Conservation (phyloP, 1,284 basidiomycete species). For the Fomitopsis betulina region DNA sequence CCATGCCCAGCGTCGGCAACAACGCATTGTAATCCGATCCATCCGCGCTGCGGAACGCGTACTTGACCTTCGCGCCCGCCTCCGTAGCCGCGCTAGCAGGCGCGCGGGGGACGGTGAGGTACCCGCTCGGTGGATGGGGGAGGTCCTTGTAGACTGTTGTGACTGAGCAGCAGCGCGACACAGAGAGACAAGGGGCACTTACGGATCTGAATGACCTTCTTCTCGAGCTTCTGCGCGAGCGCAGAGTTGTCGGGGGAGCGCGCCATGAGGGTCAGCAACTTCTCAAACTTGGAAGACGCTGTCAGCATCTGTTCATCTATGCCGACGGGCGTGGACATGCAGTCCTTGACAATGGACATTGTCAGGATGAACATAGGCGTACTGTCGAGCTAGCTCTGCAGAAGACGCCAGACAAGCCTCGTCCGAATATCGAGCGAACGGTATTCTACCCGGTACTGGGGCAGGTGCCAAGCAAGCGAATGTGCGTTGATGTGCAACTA, state of each 20-base stretch:
- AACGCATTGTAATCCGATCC: slow-evolving; percentile 73
- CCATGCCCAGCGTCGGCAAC: slow-evolving; percentile 68
- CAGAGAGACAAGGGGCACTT: slow-evolving; percentile 25
- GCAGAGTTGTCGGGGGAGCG: slow-evolving; percentile 43
- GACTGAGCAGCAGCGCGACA: neutral
- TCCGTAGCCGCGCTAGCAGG: neutral
- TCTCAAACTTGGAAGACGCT: slow-evolving; percentile 49
- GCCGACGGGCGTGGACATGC: neutral
- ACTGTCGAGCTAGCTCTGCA: too few relatives aligned
- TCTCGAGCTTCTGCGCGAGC: slow-evolving; percentile 43
- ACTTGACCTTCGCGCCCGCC: neutral
- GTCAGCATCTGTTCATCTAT: neutral
- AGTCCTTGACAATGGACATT: too few relatives aligned
- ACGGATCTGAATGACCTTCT: slow-evolving; percentile 36
- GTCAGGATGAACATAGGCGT: too few relatives aligned
- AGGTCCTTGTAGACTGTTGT: slow-evolving; percentile 63
- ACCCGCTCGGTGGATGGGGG: slow-evolving; percentile 65
- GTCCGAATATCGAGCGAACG: too few relatives aligned
- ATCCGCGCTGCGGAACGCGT: slow-evolving; percentile 64
- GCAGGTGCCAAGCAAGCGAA: too few relatives aligned
- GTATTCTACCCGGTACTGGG: too few relatives aligned
- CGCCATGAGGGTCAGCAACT: slow-evolving; percentile 58
- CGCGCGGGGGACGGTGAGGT: slow-evolving; percentile 31
- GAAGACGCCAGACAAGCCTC: too few relatives aligned
- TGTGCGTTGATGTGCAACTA: too few relatives aligned